Evolutionary conservation across 345 rosid species (phyloP), one percentile per base, ranked within the genome.

Genomic region (Aegle marmelos): DNA sequence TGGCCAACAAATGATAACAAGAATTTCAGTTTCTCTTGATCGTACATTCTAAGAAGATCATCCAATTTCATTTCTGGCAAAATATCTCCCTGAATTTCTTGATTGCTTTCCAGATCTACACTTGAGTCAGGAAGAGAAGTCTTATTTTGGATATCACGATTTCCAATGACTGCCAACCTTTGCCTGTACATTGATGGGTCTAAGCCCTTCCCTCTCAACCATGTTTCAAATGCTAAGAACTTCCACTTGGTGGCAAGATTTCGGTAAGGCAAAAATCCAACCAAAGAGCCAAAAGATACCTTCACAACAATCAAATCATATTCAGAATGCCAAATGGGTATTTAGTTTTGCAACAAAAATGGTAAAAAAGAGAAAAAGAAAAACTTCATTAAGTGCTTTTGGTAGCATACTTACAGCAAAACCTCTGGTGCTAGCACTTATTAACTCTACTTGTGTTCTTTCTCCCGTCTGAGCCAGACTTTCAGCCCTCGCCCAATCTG

Each of bases 151-250:
- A 76, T 74, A 83, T 89, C 93, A 87, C 85, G 81, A 75, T 86
- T 90, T 83, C 93, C 89, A 73, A 90, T 88, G 67, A 92, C 88
- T 75, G 93, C 94, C 80, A 89, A 82, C 78, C 84, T 87, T 82
- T 91, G 91, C 87, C 83, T 87, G 84, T 91, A 91, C 69, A 69
- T 68, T 41, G 93, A 88, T 81, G 97, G 99, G 71, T 94, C 97
- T 70, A 96, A 83, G 68, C 98, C 99, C 74, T 92, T 96, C 84
- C 82, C 87, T 78, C 91, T 85, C 89, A 94, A 77, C 99, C 99
- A 96, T 82, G 98, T 87, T 79, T 96, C 99, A 81, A 96, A 92
- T 54, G 97, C 97, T 66, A 92, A 81, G 85, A 94, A 96, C 80
- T 94, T 94, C 94, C 91, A 89, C 79, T 81, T 94, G 79, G 92